Evolutionary conservation across 345 rosid species (phyloP).

Genomic region (Eucalyptus marginata): DNA sequence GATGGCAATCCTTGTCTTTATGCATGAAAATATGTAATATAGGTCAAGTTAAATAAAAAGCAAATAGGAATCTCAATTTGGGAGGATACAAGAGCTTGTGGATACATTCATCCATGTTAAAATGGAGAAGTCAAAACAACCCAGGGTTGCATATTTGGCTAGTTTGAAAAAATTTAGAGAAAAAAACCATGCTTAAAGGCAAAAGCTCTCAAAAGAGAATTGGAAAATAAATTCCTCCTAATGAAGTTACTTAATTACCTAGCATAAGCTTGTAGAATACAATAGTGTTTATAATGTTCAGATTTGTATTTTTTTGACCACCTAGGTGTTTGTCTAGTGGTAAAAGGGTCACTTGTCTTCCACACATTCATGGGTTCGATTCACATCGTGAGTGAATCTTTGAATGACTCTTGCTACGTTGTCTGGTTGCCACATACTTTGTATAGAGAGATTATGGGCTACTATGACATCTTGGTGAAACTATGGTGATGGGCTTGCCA

Average conservation of each 20-base stretch:
- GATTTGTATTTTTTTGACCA: background rate
- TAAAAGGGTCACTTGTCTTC: background rate
- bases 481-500: background rate
- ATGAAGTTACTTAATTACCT: background rate
- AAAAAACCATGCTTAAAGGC: background rate
- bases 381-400: background rate
- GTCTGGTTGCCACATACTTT: background rate
- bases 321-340: background rate
- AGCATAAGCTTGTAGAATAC: background rate
- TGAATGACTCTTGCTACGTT: background rate
- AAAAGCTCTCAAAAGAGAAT: background rate
- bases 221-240: background rate
- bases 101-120: background rate
- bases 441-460: background rate
- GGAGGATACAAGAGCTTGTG: background rate
- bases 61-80: background rate
- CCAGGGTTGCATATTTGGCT: background rate
- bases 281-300: background rate
- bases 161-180: background rate
- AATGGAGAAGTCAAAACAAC: background rate
- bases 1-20: background rate
- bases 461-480: background rate
- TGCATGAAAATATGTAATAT: background rate
- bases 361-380: background rate
- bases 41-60: background rate